These are phyloP conservation scores for Neurospora cerealis DNA, from an alignment of 495 filamentous ascomycete genomes.

Conservation along the genomic window DNA sequence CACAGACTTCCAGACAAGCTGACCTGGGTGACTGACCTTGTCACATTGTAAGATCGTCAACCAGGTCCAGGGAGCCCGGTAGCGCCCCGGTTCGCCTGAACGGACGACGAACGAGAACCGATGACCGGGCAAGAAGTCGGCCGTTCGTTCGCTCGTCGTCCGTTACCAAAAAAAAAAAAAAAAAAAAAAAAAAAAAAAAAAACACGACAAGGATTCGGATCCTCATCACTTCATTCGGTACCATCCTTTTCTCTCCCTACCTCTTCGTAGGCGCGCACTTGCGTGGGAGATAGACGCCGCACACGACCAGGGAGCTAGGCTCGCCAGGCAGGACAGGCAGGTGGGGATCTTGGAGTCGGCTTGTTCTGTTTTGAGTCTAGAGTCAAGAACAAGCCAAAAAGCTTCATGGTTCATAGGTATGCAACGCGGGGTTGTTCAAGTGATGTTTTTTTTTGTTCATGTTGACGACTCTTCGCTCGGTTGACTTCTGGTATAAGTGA, in stretches of 20 bases:
- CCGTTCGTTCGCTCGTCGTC: neutral
- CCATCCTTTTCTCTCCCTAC: neutral
- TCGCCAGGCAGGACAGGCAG: neutral
- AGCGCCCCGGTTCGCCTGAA: neutral
- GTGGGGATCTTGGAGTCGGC: neutral
- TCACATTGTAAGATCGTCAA: neutral
- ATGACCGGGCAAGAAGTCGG: neutral
- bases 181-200: neutral
- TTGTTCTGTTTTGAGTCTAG: neutral
- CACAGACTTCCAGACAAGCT: neutral
- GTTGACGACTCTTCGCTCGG: neutral
- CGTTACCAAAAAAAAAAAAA: neutral
- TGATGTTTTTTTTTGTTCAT: neutral
- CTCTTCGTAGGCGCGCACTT: neutral
- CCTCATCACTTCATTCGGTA: neutral
- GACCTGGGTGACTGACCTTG: neutral
- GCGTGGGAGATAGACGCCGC: neutral
- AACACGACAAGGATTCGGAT: neutral
- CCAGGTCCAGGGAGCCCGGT: neutral
- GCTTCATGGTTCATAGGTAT: neutral
- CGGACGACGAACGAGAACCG: neutral
- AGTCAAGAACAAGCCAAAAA: neutral
- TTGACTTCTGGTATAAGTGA: neutral
- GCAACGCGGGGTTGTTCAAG: neutral
- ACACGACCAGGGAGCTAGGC: neutral